Evolutionary conservation across 2,329 filamentous ascomycete genomes (phyloP), one percentile per base, ranked within the genome.

Genomic region (Bisporella sp.): DNA sequence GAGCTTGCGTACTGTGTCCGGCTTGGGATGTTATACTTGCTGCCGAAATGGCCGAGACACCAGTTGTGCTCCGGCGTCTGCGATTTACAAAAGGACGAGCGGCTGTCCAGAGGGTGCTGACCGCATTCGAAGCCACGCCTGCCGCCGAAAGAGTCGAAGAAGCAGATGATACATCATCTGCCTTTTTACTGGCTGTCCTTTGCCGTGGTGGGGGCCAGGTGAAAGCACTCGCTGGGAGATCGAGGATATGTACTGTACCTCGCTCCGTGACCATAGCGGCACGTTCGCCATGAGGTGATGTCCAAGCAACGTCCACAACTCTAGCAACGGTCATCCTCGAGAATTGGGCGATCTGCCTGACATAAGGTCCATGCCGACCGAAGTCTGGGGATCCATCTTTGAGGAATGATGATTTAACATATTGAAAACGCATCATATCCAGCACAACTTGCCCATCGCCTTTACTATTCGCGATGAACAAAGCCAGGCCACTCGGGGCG

Each of bases 211-310:
- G 88, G 40, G 91, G 91, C 91, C 91, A 96, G 57, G 87, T 82
- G 60, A 91, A 92, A 4, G 89, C 88, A 55, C 82, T 87, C 43
- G 81, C 76, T 6, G 90, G 89, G 68, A 97, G 80, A 58, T 96
- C 88, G 57, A 96, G 84, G 41, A 97, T 79, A 69, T 99, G 93
- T 8, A 96, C 84, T 6, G 93, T 99, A n/a, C 92, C 90, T 59
- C 91, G 87, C 62, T 95, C 89, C 1, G 93, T 97, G 30, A 96
- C 82, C 70, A 99, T 84, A 1, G 91, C 92, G 39, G 95, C 72
- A 52, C 87, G 84, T 64, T 95, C 88, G 28, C 88, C 89, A 50
- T 84, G 84, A 4, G 88, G 88, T 49, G 81, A 78, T 1, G 86
- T 85, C 93, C 93, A 99, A 3, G 84, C 82, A 41, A 96, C 87